These are phyloP conservation scores for Pochonia chlamydosporia DNA, from an alignment of 2,329 filamentous ascomycete species.

Conservation along the genomic window DNA sequence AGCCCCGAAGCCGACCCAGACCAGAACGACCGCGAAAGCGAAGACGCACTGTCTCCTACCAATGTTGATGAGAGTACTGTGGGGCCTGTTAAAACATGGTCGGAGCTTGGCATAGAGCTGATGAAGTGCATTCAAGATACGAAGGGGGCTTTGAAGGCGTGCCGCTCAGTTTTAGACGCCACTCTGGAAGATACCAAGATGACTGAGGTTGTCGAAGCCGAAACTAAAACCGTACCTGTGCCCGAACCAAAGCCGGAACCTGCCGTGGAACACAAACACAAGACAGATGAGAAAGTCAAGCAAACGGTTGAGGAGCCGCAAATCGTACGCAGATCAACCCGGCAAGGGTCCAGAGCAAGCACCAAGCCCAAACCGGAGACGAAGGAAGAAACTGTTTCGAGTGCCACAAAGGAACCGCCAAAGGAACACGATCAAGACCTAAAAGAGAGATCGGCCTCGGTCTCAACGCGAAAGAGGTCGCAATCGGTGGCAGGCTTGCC, in stretches of 20 bases:
- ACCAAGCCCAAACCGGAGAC: slow-evolving; percentile 6
- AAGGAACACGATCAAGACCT: slow-evolving; percentile 23
- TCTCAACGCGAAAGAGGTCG: slow-evolving; percentile 51
- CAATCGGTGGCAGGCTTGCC: slow-evolving; percentile 55
- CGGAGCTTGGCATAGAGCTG: slow-evolving; percentile 26
- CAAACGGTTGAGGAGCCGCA: slow-evolving; percentile 5
- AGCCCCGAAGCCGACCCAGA: slow-evolving; percentile 5
- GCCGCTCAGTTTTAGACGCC: slow-evolving; percentile 20
- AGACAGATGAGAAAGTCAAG: slow-evolving; percentile 3
- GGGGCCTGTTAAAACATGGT: slow-evolving; percentile 23
- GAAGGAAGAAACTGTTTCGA: slow-evolving; percentile 18
- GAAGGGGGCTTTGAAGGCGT: slow-evolving; percentile 21
- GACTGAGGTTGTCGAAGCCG: slow-evolving; percentile 7
- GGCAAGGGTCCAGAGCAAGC: slow-evolving; percentile 6
- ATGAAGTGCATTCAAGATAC: slow-evolving; percentile 25
- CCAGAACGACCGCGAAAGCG: background rate
- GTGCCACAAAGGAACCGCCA: slow-evolving; percentile 14
- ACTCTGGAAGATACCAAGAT: slow-evolving; percentile 11
- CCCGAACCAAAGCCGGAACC: background rate
- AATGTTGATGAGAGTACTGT: slow-evolving; percentile 1
- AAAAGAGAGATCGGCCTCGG: slow-evolving; percentile 31
- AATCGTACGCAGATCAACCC: slow-evolving; percentile 7
- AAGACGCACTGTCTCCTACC: background rate
- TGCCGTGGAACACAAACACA: slow-evolving; percentile 1
- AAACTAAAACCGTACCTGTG: background rate